Evolutionary conservation across 1,284 basidiomycete genomes (phyloP).

Genomic region (Meripilus lineatus): DNA sequence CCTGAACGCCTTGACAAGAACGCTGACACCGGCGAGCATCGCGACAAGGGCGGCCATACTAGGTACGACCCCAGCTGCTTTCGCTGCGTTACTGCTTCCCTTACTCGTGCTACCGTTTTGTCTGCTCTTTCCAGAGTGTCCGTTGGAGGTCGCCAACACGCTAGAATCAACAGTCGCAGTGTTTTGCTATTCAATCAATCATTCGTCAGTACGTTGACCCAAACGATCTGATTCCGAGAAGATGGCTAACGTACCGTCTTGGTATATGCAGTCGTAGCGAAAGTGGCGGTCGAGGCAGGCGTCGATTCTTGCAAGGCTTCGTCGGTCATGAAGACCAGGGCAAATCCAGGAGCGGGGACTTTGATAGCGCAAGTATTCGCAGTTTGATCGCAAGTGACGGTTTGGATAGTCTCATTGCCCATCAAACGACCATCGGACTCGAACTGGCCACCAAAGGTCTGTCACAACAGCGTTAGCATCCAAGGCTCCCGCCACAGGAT

Average conservation of each 20-base stretch:
- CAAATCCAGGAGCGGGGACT: slow-evolving; percentile 69
- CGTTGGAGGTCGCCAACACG: slow-evolving; percentile 47
- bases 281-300: slow-evolving; percentile 41
- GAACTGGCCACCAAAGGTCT: slow-evolving; percentile 64
- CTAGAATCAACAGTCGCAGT: slow-evolving; percentile 29
- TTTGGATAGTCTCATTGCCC: slow-evolving; percentile 45
- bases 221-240: no score
- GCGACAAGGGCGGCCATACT: slow-evolving; percentile 12
- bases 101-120: slow-evolving; percentile 41
- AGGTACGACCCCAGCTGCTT: slow-evolving; percentile 10
- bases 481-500: not conserved
- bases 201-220: no score
- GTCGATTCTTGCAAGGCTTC: slow-evolving; percentile 36
- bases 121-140: slow-evolving; percentile 35
- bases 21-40: slow-evolving; percentile 8
- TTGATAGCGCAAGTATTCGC: slow-evolving; percentile 52
- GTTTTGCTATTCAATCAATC: no score
- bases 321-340: slow-evolving; percentile 66
- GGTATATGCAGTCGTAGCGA: slow-evolving; percentile 47
- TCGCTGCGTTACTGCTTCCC: slow-evolving; percentile 27
- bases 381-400: slow-evolving; percentile 45
- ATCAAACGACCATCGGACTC: slow-evolving; percentile 57
- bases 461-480: slow-evolving; percentile 1
- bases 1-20: not conserved
- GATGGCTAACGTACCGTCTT: slow-evolving; percentile 25